Evolutionary conservation across 73 alveolate species (phyloP).

Genomic region (Paramecium primaurelia): DNA sequence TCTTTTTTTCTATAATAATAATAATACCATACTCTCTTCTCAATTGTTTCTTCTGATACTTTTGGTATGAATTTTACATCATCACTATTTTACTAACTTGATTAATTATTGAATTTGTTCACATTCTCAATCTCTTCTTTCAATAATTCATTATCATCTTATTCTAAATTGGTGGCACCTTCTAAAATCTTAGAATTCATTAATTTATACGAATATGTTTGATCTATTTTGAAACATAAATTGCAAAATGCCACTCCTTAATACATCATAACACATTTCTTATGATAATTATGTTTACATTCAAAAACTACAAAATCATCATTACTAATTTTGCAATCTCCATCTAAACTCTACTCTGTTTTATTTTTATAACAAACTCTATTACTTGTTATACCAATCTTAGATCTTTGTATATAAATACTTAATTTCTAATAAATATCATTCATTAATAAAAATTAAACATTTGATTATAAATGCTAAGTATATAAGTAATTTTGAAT

Average conservation of each 20-base stretch:
- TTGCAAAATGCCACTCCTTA: constrained; percentile 10
- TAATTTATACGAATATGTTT: not conserved
- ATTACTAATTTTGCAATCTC: not conserved
- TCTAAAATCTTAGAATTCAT: not conserved
- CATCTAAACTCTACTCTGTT: not conserved
- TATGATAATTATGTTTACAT: constrained; percentile 29
- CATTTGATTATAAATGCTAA: not conserved
- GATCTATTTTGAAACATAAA: not conserved
- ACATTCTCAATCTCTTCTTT: not conserved
- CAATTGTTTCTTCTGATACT: not conserved
- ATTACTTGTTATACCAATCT: not conserved
- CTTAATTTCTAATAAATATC: not conserved
- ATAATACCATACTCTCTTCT: not conserved
- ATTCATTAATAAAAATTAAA: not conserved
- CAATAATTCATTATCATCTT: not conserved
- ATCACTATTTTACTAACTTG: not conserved
- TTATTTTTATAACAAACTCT: not conserved
- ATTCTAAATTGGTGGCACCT: not conserved
- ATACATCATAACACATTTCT: not conserved
- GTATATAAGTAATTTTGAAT: not conserved
- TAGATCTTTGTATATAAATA: not conserved
- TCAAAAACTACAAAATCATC: constrained; percentile 27
- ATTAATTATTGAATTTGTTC: not conserved
- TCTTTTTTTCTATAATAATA: not conserved
- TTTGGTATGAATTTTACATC: not conserved